phyloP scores from a whole-genome alignment of 1,284 basidiomycete species.

The Leucoagaricus sp. region DNA sequence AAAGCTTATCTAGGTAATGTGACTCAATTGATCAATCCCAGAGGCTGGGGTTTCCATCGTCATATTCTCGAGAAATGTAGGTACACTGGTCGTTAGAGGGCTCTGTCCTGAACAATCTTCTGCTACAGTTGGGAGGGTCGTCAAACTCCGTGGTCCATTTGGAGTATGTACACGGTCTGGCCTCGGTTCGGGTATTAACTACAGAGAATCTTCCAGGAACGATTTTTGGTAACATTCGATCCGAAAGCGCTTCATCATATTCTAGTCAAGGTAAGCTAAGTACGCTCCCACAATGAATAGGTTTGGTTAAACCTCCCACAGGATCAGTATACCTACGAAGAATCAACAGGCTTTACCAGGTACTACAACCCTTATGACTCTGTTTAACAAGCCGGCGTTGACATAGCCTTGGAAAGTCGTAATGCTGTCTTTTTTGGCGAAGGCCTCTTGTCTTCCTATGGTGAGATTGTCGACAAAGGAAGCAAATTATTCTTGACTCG shows the following conservation, averaged over 20 bases:
- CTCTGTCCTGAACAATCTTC: neutral
- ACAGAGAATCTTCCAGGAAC: neutral
- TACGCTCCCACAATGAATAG: neutral
- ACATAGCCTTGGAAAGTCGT: too few relatives aligned
- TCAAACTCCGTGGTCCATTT: constrained; percentile 10
- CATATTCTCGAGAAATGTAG: constrained; percentile 2
- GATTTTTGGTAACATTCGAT: constrained; percentile 10
- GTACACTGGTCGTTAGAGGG: neutral
- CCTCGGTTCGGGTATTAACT: neutral
- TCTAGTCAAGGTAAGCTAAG: constrained; percentile 10
- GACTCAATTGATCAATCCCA: constrained; percentile 4
- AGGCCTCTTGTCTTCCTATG: constrained; percentile 6
- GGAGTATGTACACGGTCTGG: constrained; percentile 1
- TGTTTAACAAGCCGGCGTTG: too few relatives aligned
- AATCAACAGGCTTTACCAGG: constrained; percentile 23
- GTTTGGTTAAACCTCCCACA: neutral
- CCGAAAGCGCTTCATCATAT: constrained; percentile 17
- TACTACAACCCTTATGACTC: constrained; percentile 8
- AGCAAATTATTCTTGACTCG: neutral
- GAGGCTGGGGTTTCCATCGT: constrained; percentile 12
- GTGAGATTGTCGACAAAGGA: constrained; percentile 24
- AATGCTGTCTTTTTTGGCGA: neutral
- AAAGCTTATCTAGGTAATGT: constrained; percentile 10
- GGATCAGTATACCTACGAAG: constrained; percentile 26
- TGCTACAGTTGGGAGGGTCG: neutral